A percentile compares a stretch with the other conserved stretches of the same genome.
Evolutionary conservation across 2,329 filamentous ascomycete species (phyloP).

Genomic region (Trichoderma semiorbis): DNA sequence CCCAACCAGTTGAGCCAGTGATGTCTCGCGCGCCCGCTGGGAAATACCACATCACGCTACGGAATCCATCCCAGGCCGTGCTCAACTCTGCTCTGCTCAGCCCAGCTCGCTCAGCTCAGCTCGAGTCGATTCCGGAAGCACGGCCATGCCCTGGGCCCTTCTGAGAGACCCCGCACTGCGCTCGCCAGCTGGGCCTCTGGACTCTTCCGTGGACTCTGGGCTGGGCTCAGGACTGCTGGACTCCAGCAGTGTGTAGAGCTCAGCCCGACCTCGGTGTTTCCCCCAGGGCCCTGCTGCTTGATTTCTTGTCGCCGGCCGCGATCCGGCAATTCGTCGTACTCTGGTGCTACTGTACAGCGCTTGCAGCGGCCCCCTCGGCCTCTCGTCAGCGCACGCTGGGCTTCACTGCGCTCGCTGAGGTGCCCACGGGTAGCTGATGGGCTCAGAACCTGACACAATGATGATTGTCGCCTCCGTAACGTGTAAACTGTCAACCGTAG

Average conservation of each 20-base stretch:
- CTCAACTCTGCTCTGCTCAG: background rate
- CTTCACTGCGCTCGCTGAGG: background rate
- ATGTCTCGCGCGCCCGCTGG: background rate
- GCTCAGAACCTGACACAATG: background rate
- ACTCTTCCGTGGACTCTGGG: background rate
- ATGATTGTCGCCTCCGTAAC: background rate
- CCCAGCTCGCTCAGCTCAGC: background rate
- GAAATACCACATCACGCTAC: background rate
- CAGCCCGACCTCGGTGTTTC: background rate
- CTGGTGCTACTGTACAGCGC: background rate
- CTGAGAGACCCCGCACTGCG: constrained; percentile 14
- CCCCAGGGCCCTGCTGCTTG: background rate
- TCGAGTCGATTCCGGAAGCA: background rate
- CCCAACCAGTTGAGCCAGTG: background rate
- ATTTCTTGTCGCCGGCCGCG: background rate
- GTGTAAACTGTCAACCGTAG: background rate
- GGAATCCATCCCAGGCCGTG: background rate
- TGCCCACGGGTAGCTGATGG: background rate
- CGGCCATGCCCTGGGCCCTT: background rate
- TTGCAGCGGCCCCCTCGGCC: background rate
- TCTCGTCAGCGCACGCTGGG: background rate
- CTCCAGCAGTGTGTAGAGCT: background rate
- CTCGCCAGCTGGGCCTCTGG: background rate
- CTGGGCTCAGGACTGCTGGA: background rate
- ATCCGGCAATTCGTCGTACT: background rate